Base-by-base conservation (phyloP, 441 rosid genomes). In the Breynia disticha region DNA sequence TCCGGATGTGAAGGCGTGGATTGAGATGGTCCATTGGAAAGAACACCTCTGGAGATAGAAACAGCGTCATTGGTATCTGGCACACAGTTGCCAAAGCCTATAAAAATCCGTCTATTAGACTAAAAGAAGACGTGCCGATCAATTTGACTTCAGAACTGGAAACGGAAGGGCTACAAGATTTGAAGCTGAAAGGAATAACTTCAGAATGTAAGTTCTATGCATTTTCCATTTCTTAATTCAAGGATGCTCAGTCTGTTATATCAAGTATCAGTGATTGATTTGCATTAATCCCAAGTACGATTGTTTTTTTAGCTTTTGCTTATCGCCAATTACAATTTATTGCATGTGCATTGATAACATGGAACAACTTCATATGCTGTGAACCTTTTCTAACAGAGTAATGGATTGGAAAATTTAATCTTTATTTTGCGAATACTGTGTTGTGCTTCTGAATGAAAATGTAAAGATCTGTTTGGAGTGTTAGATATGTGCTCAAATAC, bases 1-100 rank as follows among this genome's bases (percentile, higher is more conserved):
- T 78, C 62, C 72, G 17, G 70, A 60, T 56, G 79, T 79, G 57
- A 77, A 76, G 63, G 90, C n/a, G 84, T 47, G 95, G 91, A 11
- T 55, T 85, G 67, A 75, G 72, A 59, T 85, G 91, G 95, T 71
- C 79, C 0, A 39, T 65, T 10, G 82, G 76, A 39, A 71, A 74
- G 71, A 50, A 3, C 16, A 39, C 65, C 3, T 66, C 74, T n/a
- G 68, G 75, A 6, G 56, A 70, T 52, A 61, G 81, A 50, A 81
- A 39, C 39, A 39, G 35, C 5, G 84, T 86, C 21, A 48, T 73
- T 44, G 79, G 79, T 6, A 73, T 70, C 37, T 71, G 83, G 82
- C 90, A 77, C 52, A 68, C 72, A 1, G 15, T 48, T 20, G 32
- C 66, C 13, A 74, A 59, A 56, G 18, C 69, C 45, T 81, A 73